Conservation (phyloP, 2,329 filamentous ascomycete genomes). For the Penicillium palitans region DNA sequence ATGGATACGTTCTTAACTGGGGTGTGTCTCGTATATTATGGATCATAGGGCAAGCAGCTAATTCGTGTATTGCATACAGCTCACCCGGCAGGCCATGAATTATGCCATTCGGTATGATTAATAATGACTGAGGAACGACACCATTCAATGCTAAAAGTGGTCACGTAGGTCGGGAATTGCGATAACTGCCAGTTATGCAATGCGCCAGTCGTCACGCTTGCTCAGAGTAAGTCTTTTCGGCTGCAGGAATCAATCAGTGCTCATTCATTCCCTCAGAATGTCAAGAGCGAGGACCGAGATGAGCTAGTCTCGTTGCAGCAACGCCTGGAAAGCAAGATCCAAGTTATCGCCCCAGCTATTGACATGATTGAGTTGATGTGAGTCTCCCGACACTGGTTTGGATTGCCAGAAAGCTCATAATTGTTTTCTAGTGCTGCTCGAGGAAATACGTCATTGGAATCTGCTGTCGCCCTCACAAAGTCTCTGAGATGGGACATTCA, state of each 20-base stretch:
- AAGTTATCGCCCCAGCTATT: constrained; percentile 84
- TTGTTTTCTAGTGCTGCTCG: constrained; percentile 57
- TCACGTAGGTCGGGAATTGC: constrained; percentile 68
- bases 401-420: background rate
- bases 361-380: constrained; percentile 90
- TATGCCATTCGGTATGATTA: constrained; percentile 70
- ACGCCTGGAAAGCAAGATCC: constrained; percentile 80
- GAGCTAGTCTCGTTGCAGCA: constrained; percentile 73
- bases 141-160: constrained; percentile 8
- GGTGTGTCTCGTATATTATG: constrained; percentile 41
- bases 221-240: constrained; percentile 57
- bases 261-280: constrained; percentile 48
- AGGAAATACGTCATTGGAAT: constrained; percentile 79
- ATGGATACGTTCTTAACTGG: constrained; percentile 73
- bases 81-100: constrained; percentile 80
- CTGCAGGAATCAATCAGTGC: background rate
- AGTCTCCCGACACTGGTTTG: constrained; percentile 24
- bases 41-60: constrained; percentile 18
- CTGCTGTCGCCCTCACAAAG: constrained; percentile 79
- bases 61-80: constrained; percentile 41
- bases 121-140: background rate
- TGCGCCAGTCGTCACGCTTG: constrained; percentile 75
- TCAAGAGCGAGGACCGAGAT: constrained; percentile 69
- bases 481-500: constrained; percentile 81
- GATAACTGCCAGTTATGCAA: constrained; percentile 80